Percentiles rank a stretch among this genome's conserved stretches.
Evolutionary conservation across 192 early-diverging fungal species (phyloP).

Genomic region (Thamnidium elegans): DNA sequence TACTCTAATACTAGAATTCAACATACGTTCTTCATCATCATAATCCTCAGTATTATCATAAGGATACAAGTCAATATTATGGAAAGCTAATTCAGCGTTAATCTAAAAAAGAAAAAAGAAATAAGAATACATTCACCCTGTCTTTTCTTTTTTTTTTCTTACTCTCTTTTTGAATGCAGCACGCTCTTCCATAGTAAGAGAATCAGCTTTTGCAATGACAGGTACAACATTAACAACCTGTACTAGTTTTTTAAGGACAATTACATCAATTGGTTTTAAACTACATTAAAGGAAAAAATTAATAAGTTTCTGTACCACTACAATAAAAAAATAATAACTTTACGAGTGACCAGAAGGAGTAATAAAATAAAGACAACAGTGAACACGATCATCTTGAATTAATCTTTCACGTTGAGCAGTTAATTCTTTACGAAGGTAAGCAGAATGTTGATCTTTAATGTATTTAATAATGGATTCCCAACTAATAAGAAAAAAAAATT

Average conservation of each 20-base stretch:
- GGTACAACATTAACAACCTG: slow-evolving; percentile 86
- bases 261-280: slow-evolving; percentile 84
- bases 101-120: slow-evolving; percentile 43
- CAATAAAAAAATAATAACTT: slow-evolving; percentile 5
- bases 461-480: slow-evolving; percentile 99
- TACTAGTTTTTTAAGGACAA: slow-evolving; percentile 79
- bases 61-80: slow-evolving; percentile 90
- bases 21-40: slow-evolving; percentile 69
- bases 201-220: slow-evolving; percentile 89
- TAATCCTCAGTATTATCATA: slow-evolving; percentile 80
- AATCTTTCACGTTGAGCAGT: slow-evolving; percentile 83
- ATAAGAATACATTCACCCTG: background rate
- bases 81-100: slow-evolving; percentile 88
- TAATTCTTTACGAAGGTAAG: slow-evolving; percentile 91
- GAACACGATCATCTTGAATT: slow-evolving; percentile 93
- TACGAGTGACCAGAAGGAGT: slow-evolving; percentile 93
- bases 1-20: slow-evolving; percentile 74
- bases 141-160: slow-evolving; percentile 22
- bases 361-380: slow-evolving; percentile 95
- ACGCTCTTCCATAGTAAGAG: slow-evolving; percentile 82
- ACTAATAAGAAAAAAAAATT: slow-evolving; percentile 36
- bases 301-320: background rate
- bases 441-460: slow-evolving; percentile 98
- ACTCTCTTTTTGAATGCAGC: slow-evolving; percentile 76
- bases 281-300: slow-evolving; percentile 35